phyloP scores from a whole-genome alignment of 2,329 filamentous ascomycete genomes.

The Mycosphaerella sp. region DNA sequence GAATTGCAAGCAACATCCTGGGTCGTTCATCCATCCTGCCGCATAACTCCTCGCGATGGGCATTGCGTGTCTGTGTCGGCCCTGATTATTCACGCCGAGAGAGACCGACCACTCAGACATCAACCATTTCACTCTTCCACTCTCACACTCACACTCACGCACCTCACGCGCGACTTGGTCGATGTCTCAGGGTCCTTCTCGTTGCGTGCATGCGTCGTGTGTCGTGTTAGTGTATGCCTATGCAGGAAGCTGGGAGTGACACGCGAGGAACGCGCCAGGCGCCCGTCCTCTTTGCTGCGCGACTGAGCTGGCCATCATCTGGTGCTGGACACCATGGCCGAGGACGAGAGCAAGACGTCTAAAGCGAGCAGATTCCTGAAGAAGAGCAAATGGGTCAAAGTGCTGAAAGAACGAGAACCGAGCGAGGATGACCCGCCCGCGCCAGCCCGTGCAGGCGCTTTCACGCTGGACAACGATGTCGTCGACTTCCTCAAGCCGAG shows the following conservation, averaged over 20 bases:
- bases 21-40: too few relatives aligned
- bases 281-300: neutral
- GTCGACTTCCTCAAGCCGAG: constrained; percentile 54
- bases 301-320: neutral
- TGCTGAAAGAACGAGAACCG: constrained; percentile 25
- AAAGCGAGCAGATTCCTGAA: constrained; percentile 24
- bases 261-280: neutral
- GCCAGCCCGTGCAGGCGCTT: constrained; percentile 15
- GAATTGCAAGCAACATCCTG: too few relatives aligned
- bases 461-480: constrained; percentile 42
- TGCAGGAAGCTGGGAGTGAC: constrained; percentile 4
- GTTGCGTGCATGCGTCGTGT: neutral
- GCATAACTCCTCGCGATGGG: too few relatives aligned
- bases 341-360: constrained; percentile 20
- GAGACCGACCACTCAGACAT: too few relatives aligned
- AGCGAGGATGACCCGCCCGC: constrained; percentile 13
- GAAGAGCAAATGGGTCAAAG: constrained; percentile 32
- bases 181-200: constrained; percentile 2
- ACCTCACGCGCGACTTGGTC: neutral
- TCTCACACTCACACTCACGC: neutral
- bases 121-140: too few relatives aligned
- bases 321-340: constrained; percentile 21
- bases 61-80: neutral
- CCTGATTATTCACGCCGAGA: too few relatives aligned
- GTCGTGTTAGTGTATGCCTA: neutral